Conservation (phyloP, 2,329 filamentous ascomycete species). For the Aspergillus clavatus region DNA sequence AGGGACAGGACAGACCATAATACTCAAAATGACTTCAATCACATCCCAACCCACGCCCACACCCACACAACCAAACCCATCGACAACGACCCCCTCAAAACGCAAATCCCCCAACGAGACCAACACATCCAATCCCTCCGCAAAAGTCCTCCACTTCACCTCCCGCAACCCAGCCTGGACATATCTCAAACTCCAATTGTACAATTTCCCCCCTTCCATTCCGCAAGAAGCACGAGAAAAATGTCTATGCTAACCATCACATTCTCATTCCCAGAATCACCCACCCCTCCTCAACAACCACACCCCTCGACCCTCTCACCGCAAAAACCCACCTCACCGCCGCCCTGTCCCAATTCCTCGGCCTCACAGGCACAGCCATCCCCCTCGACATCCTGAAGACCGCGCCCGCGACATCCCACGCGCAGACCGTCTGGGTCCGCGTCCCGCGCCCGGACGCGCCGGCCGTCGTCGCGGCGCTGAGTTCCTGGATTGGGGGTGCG, state of each 20-base stretch:
- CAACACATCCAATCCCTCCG: slow-evolving; percentile 2
- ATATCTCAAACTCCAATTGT: slow-evolving; percentile 42
- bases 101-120: slow-evolving; percentile 21
- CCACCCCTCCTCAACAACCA: slow-evolving; percentile 20
- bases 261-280: slow-evolving; percentile 18
- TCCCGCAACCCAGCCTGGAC: slow-evolving; percentile 42
- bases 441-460: slow-evolving; percentile 42
- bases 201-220: slow-evolving; percentile 8
- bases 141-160: slow-evolving; percentile 31
- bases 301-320: slow-evolving; percentile 43
- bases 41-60: not conserved
- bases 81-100: slow-evolving; percentile 14
- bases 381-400: slow-evolving; percentile 45
- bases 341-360: slow-evolving; percentile 46
- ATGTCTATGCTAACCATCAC: slow-evolving; percentile 7
- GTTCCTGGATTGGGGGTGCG: slow-evolving; percentile 43
- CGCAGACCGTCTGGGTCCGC: slow-evolving; percentile 38
- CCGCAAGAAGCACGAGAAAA: no score
- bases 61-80: not conserved
- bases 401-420: not conserved
- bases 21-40: slow-evolving; percentile 6
- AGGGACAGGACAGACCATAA: no score
- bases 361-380: slow-evolving; percentile 44
- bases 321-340: slow-evolving; percentile 42
- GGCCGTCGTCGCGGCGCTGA: slow-evolving; percentile 41